Evolutionary conservation across 2,329 filamentous ascomycete species (phyloP), one percentile per base, ranked within the genome.

Genomic region (Colletotrichum tropicicola): DNA sequence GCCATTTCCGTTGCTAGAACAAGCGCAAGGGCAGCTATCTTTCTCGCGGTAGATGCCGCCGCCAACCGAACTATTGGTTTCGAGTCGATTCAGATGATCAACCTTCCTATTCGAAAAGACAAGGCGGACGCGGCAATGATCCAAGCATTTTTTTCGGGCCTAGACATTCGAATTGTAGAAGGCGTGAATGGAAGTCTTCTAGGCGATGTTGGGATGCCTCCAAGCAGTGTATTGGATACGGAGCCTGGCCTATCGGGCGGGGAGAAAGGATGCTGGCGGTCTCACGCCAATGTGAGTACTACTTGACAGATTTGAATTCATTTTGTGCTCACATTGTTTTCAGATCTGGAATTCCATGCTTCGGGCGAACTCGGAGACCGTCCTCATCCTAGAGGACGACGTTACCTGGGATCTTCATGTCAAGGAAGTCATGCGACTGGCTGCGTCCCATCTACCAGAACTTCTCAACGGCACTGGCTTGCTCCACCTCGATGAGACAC

Each of bases 341-440:
- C 43, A 74, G 72, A 68, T 74, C 27, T 75, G 73, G 73, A 60
- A 63, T 23, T 62, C 71, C 13, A 70, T 71, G 61, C 68, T 74
- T 19, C 61, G 68, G 12, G 55, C 65, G 23, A 68, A 67, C 35
- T 41, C 63, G 19, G 58, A 69, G n/a, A 65, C 71, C 5, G 61
- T 72, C 37, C 56, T 75, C 19, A 67, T 74, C 45, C 57, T 75
- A 21, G 73, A 75, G 41, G 72, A 72, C 27, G 73, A 74, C 56
- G 72, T 73, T 17, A 68, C 66, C 6, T 74, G 72, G 72, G 72
- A 74, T 37, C 30, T 73, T 47, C 68, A 73, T 44, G 32, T 73
- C 15, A 70, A 70, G 4, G 60, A 65, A 12, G 70, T 72, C 59
- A 73, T 73, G 69, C 57, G 57, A 12, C 57, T 60, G 5, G 57